Conservation (phyloP, 2,329 filamentous ascomycete genomes). For the Tolypocladium amazonense region DNA sequence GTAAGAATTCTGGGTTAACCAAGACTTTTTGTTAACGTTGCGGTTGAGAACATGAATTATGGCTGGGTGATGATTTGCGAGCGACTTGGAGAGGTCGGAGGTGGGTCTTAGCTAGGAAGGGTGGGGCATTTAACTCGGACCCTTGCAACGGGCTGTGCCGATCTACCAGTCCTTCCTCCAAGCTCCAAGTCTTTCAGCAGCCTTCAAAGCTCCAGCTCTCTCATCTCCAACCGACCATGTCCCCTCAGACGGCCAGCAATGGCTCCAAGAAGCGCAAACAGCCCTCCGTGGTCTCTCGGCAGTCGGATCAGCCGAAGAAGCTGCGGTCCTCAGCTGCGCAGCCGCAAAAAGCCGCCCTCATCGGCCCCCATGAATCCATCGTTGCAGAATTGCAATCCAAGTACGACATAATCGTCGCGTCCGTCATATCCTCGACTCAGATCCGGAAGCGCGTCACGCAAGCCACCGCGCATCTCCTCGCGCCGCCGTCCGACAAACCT, state of each 20-base stretch:
- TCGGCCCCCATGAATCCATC: slow-evolving; percentile 30
- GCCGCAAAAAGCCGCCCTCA: slow-evolving; percentile 11
- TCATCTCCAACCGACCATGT: slow-evolving; percentile 1
- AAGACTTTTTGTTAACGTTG: too few species aligned
- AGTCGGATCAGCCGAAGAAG: slow-evolving; percentile 3
- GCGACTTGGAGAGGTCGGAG: background rate
- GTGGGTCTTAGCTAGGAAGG: background rate
- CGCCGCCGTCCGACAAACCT: slow-evolving; percentile 8
- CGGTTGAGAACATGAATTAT: too few species aligned
- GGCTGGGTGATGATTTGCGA: background rate
- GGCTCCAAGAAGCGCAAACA: slow-evolving; percentile 5
- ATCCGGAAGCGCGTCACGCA: slow-evolving; percentile 44
- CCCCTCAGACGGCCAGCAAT: background rate
- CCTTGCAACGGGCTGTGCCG: background rate
- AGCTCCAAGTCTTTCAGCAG: background rate
- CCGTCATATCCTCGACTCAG: slow-evolving; percentile 48
- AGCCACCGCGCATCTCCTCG: slow-evolving; percentile 31
- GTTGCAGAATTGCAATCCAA: slow-evolving; percentile 31
- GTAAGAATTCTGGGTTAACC: too few species aligned
- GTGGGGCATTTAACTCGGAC: background rate
- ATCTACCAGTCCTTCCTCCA: background rate
- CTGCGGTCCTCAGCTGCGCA: slow-evolving; percentile 2
- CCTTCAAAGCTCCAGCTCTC: background rate
- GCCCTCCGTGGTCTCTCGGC: background rate
- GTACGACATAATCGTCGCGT: slow-evolving; percentile 40